Percentiles rank a stretch among this genome's conserved stretches.
These are phyloP conservation scores for Cardiospermum halicacabum DNA, from an alignment of 345 rosid species.

Conservation along the genomic window DNA sequence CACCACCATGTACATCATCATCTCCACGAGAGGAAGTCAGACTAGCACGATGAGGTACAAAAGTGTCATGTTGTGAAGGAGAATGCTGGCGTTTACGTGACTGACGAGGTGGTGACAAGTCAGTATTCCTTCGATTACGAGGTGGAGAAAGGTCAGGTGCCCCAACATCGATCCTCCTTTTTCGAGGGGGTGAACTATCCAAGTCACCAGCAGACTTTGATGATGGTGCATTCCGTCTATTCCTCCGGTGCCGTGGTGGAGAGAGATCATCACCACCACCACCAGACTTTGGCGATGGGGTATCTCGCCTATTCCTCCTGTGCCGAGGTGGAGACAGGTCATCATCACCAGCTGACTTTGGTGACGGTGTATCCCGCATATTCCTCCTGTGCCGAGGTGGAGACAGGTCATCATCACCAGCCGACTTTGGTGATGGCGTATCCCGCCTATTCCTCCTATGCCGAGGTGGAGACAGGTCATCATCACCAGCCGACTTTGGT, in stretches of 20 bases:
- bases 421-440: slow-evolving; percentile 48
- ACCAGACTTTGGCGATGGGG: slow-evolving; percentile 10
- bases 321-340: slow-evolving; percentile 39
- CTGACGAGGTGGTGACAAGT: slow-evolving; percentile 37
- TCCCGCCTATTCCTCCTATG: slow-evolving; percentile 43
- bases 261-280: neutral
- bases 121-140: slow-evolving; percentile 31
- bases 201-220: neutral
- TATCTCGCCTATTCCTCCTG: neutral
- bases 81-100: slow-evolving; percentile 15
- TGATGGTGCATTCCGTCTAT: no score
- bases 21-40: neutral
- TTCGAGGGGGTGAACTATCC: slow-evolving; percentile 40
- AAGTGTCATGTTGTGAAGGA: slow-evolving; percentile 21
- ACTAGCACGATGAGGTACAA: slow-evolving; percentile 22
- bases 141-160: slow-evolving; percentile 53
- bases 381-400: slow-evolving; percentile 50
- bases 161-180: slow-evolving; percentile 13
- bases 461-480: slow-evolving; percentile 66
- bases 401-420: slow-evolving; percentile 42
- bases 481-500: slow-evolving; percentile 20
- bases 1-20: slow-evolving; percentile 18
- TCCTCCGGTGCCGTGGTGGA: no score
- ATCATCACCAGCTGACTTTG: slow-evolving; percentile 35
- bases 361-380: slow-evolving; percentile 55